Percentiles rank a stretch among this genome's conserved stretches.
Conservation (phyloP, 2,329 filamentous ascomycete genomes). For the Pseudodiploospora longispora region DNA sequence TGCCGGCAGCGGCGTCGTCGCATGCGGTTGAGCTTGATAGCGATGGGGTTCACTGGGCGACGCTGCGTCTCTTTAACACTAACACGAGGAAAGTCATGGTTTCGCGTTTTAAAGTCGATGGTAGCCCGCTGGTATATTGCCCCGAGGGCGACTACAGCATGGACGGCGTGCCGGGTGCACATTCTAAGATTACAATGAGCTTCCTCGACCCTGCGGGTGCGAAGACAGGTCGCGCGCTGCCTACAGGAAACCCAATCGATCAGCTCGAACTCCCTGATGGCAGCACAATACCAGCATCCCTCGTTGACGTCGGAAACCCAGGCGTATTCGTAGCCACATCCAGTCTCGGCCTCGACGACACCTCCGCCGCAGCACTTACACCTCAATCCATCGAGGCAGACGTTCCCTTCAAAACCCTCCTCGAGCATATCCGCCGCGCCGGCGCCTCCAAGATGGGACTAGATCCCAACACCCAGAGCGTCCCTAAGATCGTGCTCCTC, state of each 20-base stretch:
- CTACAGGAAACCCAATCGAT: conserved; percentile 48
- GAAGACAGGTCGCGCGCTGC: conserved; percentile 45
- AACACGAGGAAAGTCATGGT: conserved; percentile 61
- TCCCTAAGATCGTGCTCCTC: conserved; percentile 53
- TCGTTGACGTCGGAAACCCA: conserved; percentile 58
- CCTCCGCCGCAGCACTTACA: conserved; percentile 39
- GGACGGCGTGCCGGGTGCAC: conserved; percentile 54
- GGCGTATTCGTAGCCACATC: conserved; percentile 51
- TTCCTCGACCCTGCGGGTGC: conserved; percentile 57
- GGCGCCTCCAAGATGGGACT: conserved; percentile 57
- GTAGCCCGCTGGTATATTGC: conserved; percentile 21
- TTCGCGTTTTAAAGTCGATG: conserved; percentile 45
- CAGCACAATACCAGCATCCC: conserved; percentile 39
- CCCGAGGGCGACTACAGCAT: conserved; percentile 47
- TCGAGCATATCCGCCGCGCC: conserved; percentile 48
- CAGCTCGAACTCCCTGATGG: conserved; percentile 30
- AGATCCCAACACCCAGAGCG: conserved; percentile 34
- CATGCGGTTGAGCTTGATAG: conserved; percentile 12
- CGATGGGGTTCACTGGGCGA: conserved; percentile 26
- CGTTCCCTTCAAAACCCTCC: conserved; percentile 30
- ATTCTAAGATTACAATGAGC: conserved; percentile 48
- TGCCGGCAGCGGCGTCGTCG: conserved; percentile 4
- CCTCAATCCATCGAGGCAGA: conserved; percentile 46
- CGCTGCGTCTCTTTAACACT: conserved; percentile 59
- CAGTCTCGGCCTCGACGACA: conserved; percentile 39